Evolutionary conservation across 305 asterid genomes (phyloP), one percentile per base, ranked within the genome.

Genomic region (Lippia alba): DNA sequence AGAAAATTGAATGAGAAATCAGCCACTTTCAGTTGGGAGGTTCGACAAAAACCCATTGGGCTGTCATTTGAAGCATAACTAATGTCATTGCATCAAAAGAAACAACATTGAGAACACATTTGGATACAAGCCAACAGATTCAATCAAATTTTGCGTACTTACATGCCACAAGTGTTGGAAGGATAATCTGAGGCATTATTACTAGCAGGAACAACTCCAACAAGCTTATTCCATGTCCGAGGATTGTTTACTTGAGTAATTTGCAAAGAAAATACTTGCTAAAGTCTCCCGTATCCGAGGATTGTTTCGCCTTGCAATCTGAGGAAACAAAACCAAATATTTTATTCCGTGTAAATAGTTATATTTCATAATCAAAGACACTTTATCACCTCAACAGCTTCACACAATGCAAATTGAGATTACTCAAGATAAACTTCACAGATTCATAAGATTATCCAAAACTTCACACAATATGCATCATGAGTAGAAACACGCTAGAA

Each of bases 1-100:
- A n/a, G 87, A 78, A 90, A 90, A 74, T 95, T 95, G 81, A 66
- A 92, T 10, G 99, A 95, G 76, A 95, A 90, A 82, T 95, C 98
- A 2, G 89, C 97, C 24, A 85, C 79, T 83, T 81, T 89, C 71
- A 95, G 87, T 74, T 83, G 84, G 69, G 96, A 84, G 56, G 85
- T 75, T 69, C 74, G 85, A 78, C 99, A 92, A 65, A 95, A 79
- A 6, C 97, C 99, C 12, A 56, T 48, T 33, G 79, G 79, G 58
- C 67, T 75, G 18, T 80, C 80, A 59, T 76, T 82, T 61, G 96
- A 76, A 39, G 88, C 81, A 78, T 70, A 66, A 88, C 96, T 90
- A 74, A 75, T 32, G 76, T 61, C 40, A 64, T 74, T 44, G 59
- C 56, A 72, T 74, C 58, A 70, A 70, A 70, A 70, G 49, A 61